A percentile compares a stretch with the other conserved stretches of the same genome.
Evolutionary conservation across 1,139 yeast genomes (phyloP).

Genomic region (Petasospora rhodanensis): DNA sequence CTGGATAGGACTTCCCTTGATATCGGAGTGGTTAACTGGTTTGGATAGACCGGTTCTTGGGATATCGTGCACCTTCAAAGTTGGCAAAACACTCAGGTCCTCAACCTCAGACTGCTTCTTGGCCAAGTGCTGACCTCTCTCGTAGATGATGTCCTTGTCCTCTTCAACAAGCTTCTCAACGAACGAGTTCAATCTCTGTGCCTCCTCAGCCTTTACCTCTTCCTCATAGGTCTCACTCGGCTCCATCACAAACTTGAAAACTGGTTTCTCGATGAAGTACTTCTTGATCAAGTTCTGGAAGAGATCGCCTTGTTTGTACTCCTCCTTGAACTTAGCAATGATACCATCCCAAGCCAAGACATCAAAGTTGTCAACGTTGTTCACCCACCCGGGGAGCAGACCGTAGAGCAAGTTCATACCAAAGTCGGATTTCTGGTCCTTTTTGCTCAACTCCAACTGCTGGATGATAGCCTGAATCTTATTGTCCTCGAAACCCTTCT

Average conservation of each 20-base stretch:
- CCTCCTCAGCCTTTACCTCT: conserved; percentile 51
- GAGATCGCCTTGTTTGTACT: conserved; percentile 57
- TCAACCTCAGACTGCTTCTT: conserved; percentile 64
- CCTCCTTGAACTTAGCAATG: conserved; percentile 55
- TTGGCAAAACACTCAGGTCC: conserved; percentile 76
- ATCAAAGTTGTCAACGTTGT: conserved; percentile 67
- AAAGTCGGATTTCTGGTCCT: conserved; percentile 85
- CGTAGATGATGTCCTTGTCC: conserved; percentile 55
- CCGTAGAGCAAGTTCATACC: conserved; percentile 78
- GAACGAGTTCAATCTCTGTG: conserved; percentile 41
- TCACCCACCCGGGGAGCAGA: conserved; percentile 79
- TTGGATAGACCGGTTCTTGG: conserved; percentile 48
- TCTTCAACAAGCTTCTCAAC: conserved; percentile 43
- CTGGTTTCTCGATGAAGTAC: conserved; percentile 48
- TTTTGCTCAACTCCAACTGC: conserved; percentile 78
- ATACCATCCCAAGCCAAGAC: conserved; percentile 61
- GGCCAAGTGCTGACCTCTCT: conserved; percentile 56
- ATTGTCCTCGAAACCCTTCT: conserved; percentile 47
- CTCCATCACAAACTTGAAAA: conserved; percentile 69
- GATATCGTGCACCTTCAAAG: conserved; percentile 69
- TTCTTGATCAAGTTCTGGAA: conserved; percentile 54
- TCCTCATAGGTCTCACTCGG: conserved; percentile 58
- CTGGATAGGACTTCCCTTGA: conserved; percentile 25
- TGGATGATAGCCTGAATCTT: conserved; percentile 82
- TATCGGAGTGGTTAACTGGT: conserved; percentile 31